A percentile compares a stretch with the other conserved stretches of the same genome.
Conservation (phyloP, 305 asterid genomes). For the Fraxinus sp. region DNA sequence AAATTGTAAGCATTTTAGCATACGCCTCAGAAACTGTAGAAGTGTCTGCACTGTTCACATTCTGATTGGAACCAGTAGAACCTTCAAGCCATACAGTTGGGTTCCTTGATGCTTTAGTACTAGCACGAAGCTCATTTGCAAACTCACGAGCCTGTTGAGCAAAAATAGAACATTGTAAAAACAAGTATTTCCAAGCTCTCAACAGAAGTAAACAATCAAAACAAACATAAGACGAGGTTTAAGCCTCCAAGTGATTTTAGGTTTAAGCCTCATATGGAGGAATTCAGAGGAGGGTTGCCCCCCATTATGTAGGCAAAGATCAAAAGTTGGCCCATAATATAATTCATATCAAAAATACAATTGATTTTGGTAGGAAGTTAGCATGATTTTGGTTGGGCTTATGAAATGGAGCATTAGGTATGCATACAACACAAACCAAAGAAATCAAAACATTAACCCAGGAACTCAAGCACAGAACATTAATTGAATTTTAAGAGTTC, state of each 20-base stretch:
- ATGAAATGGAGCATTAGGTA: neutral
- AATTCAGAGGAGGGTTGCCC: neutral
- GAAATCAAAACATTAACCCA: slow-evolving; percentile 5
- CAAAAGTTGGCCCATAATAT: neutral
- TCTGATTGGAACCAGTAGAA: slow-evolving; percentile 78
- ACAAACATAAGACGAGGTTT: neutral
- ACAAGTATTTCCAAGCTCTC: slow-evolving; percentile 20
- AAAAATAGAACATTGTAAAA: slow-evolving; percentile 15
- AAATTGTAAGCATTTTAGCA: slow-evolving; percentile 95
- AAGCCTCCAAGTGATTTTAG: neutral
- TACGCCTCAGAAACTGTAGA: slow-evolving; percentile 96
- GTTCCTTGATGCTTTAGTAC: slow-evolving; percentile 89
- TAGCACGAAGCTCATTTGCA: slow-evolving; percentile 98
- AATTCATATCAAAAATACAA: neutral
- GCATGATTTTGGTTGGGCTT: neutral
- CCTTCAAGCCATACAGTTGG: slow-evolving; percentile 98
- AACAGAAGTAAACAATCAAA: slow-evolving; percentile 5
- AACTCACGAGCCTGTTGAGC: slow-evolving; percentile 92
- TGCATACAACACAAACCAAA: slow-evolving; percentile 9
- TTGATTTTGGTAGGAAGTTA: neutral
- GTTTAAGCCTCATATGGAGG: neutral
- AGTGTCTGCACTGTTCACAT: slow-evolving; percentile 81
- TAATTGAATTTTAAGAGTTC: neutral
- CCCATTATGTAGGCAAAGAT: neutral
- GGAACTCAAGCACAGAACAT: neutral